These are phyloP conservation scores for Penicillium sp. DNA, from an alignment of 2,329 filamentous ascomycete genomes.

Conservation along the genomic window DNA sequence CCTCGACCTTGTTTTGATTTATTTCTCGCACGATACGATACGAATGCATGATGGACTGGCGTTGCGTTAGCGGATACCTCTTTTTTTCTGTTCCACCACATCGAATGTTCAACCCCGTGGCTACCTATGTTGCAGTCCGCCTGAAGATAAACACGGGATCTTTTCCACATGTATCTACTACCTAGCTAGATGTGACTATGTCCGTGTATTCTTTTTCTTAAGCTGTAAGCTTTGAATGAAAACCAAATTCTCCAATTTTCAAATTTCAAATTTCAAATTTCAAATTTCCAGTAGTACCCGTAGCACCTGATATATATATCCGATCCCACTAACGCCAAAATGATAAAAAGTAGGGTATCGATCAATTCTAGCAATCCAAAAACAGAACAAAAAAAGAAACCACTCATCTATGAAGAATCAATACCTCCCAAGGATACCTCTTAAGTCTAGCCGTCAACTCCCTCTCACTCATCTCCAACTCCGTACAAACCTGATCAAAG, in stretches of 20 bases:
- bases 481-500: conserved; percentile 53
- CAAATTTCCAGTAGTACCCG: background rate
- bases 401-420: conserved; percentile 48
- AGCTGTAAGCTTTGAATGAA: background rate
- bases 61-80: conserved; percentile 20
- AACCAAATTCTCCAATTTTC: background rate
- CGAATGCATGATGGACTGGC: conserved; percentile 22
- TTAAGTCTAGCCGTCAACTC: conserved; percentile 47
- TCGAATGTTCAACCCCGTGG: background rate
- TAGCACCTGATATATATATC: background rate
- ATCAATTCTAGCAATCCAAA: background rate
- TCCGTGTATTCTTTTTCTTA: background rate
- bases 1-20: conserved; percentile 3
- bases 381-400: background rate
- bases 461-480: conserved; percentile 50
- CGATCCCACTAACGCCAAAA: background rate
- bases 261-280: background rate
- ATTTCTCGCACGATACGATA: conserved; percentile 15
- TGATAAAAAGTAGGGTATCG: conserved; percentile 2
- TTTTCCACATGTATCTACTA: background rate
- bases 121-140: background rate
- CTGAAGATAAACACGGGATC: conserved; percentile 1
- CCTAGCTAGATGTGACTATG: background rate
- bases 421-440: conserved; percentile 45
- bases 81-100: conserved; percentile 5